Conservation (phyloP, 352 stramenopile species). For the Phytophthora sp. region DNA sequence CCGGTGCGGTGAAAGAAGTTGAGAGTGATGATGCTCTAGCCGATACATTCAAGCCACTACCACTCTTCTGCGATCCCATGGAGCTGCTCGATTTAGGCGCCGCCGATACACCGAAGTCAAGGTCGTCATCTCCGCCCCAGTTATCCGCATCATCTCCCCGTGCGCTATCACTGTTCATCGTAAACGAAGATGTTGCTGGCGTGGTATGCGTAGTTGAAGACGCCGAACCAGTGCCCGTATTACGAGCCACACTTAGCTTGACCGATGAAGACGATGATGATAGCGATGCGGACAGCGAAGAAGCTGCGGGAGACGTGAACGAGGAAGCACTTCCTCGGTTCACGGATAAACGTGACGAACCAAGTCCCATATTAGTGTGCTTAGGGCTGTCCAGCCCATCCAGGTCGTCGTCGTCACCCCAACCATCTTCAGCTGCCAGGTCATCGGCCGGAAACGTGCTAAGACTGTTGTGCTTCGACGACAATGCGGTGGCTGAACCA, state of each 20-base stretch:
- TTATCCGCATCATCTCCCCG: constrained; percentile 80
- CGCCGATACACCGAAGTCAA: constrained; percentile 34
- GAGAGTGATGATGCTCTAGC: constrained; percentile 17
- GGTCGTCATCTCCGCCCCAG: constrained; percentile 64
- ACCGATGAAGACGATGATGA: constrained; percentile 50
- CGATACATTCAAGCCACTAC: constrained; percentile 16
- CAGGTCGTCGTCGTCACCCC: constrained; percentile 69
- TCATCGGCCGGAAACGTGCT: constrained; percentile 56
- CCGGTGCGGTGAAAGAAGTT: constrained; percentile 8
- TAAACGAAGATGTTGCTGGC: constrained; percentile 21
- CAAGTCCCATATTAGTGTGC: constrained; percentile 26
- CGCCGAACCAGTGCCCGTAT: background rate
- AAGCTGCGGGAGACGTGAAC: constrained; percentile 30
- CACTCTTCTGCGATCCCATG: constrained; percentile 24
- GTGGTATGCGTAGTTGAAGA: constrained; percentile 16
- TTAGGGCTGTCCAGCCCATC: constrained; percentile 56
- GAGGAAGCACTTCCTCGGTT: constrained; percentile 25
- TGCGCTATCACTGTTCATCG: constrained; percentile 43
- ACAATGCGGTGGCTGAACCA: constrained; percentile 15
- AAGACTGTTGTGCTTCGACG: constrained; percentile 32
- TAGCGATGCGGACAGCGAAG: constrained; percentile 33
- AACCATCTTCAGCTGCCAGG: constrained; percentile 60
- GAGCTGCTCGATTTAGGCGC: constrained; percentile 23
- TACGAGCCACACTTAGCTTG: constrained; percentile 60
- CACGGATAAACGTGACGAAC: constrained; percentile 36